Conservation (phyloP, 1,284 basidiomycete genomes). For the Serendipita sp. region DNA sequence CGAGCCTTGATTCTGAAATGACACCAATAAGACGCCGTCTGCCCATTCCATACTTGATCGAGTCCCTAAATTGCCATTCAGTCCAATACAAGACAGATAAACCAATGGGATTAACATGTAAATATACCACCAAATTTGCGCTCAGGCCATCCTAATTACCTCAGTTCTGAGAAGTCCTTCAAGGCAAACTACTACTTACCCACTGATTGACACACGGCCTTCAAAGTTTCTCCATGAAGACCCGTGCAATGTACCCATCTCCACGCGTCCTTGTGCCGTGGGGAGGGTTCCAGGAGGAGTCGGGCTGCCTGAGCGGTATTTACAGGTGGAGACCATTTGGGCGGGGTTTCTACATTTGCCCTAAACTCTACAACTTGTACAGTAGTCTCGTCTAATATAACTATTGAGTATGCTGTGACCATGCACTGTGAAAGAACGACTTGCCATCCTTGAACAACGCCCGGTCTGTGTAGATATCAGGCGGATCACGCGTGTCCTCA, state of each 20-base stretch:
- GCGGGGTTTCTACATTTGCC: background rate
- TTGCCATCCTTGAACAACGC: background rate
- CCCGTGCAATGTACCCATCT: conserved; percentile 3
- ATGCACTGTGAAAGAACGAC: background rate
- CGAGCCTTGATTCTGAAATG: background rate
- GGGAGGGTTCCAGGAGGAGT: background rate
- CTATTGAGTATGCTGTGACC: background rate
- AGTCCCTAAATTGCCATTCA: background rate
- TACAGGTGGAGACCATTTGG: background rate
- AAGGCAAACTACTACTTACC: background rate
- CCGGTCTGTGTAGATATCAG: background rate
- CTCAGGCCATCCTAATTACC: background rate
- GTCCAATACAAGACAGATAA: too few relatives aligned
- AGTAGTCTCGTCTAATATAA: background rate
- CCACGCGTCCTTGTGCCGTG: background rate
- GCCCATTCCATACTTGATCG: conserved; percentile 3
- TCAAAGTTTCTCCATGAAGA: background rate
- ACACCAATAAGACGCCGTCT: background rate
- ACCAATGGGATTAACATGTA: background rate
- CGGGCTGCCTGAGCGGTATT: background rate
- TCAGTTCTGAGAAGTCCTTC: background rate
- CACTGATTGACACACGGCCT: background rate
- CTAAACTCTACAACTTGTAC: conserved; percentile 1
- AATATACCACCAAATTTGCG: conserved; percentile 5
- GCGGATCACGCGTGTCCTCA: background rate